phyloP scores from a whole-genome alignment of 768 basidiomycete genomes.

The Hygrophoropsis aurantiaca region DNA sequence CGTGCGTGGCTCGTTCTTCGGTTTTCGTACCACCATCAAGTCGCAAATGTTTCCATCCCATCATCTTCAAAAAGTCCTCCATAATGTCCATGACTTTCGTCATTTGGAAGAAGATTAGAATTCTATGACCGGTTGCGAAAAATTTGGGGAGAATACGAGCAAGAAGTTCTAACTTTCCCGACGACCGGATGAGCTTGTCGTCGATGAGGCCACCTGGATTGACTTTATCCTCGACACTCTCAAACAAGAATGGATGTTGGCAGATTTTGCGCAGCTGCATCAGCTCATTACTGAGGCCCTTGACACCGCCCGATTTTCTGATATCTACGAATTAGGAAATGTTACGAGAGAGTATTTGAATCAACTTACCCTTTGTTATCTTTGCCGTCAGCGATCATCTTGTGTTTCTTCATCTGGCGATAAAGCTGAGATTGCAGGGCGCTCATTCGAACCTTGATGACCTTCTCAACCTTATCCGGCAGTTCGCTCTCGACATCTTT shows the following conservation, averaged over 20 bases:
- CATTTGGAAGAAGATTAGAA: conserved; percentile 99
- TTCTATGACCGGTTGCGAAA: conserved; percentile 88
- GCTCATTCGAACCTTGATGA: conserved; percentile 95
- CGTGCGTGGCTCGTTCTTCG: conserved; percentile 87
- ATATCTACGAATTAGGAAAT: conserved; percentile 3
- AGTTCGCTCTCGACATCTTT: conserved; percentile 96
- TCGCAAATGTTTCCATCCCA: conserved; percentile 84
- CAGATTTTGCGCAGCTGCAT: conserved; percentile 99
- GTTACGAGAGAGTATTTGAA: neutral
- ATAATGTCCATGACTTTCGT: conserved; percentile 99
- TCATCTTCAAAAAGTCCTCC: conserved; percentile 91
- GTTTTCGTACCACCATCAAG: conserved; percentile 97
- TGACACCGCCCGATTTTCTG: conserved; percentile 77
- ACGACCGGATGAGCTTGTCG: conserved; percentile 79
- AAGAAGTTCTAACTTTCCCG: conserved; percentile 93
- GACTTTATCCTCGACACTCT: conserved; percentile 92
- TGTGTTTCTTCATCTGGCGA: conserved; percentile 97
- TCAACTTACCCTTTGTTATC: conserved; percentile 67
- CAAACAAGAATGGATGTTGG: conserved; percentile 96
- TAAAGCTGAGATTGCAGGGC: conserved; percentile 90
- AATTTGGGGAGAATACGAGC: conserved; percentile 93
- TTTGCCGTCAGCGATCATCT: conserved; percentile 89
- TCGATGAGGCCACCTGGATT: conserved; percentile 81
- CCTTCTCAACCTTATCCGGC: conserved; percentile 97
- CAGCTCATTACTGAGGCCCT: conserved; percentile 89